Base-by-base conservation (phyloP, 2,329 filamentous ascomycete species). In the Conoideocrella luteorostrata region DNA sequence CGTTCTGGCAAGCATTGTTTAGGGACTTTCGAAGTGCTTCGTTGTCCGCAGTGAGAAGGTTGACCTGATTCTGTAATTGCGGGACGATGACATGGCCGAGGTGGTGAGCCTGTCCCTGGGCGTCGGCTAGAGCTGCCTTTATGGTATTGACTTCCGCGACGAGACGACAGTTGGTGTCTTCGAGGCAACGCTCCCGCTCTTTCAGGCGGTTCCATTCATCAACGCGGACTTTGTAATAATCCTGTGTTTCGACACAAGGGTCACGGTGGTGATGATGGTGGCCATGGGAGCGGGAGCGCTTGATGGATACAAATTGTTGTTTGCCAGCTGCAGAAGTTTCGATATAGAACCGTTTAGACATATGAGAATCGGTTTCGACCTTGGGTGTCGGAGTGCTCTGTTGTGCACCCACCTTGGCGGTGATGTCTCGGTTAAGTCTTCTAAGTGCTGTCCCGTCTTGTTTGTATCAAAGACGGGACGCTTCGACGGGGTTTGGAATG, bases 241-340 rank as follows among this genome's bases (percentile, higher is more conserved):
- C 61, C 48, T 57, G 53, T 46, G 21, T 23, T 2, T 60, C 55
- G 42, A 50, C 44, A 46, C 55, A 57, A 45, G 57, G 52, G 39
- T 59, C 58, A 37, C 57, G 56, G 29, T 58, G 59, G 34, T 52
- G 54, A 41, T 59, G 56, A 36, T 59, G 53, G 30, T 63, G 55
- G 35, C 48, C 44, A 17, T 65, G 59, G 3, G 65, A 66, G 44
- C 58, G 59, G 15, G 65, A 66, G 43, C 64, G 62, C 52, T 67
- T 68, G 57, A 69, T 49, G 34, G 61, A 55, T 20, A 69, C 64
- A 43, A 64, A 64, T 45, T 66, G 64, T 23, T 56, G 53, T 28
- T 53, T 57, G 15, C 64, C 66, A 11, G 57, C 53, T 10, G 61
- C 49, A 6, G 54, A 52, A 12, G 61, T 62, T 50, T 68, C 64